phyloP scores from a whole-genome alignment of 2,329 filamentous ascomycete genomes.

The Botrytis deweyae region DNA sequence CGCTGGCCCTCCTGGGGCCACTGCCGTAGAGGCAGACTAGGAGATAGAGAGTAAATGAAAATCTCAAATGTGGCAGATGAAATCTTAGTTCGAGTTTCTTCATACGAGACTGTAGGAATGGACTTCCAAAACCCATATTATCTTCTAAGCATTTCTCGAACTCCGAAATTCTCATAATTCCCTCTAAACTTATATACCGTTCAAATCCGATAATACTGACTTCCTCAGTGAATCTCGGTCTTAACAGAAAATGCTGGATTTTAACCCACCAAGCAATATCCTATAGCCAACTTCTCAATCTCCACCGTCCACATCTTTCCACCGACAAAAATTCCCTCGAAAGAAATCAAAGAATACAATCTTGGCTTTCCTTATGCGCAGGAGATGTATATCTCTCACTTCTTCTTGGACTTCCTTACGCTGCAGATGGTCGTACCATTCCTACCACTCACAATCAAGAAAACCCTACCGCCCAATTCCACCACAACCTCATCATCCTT shows the following conservation, averaged over 20 bases:
- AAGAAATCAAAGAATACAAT: not conserved
- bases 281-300: not conserved
- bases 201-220: not conserved
- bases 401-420: not conserved
- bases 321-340: not conserved
- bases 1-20: not conserved
- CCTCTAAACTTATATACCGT: fast-evolving
- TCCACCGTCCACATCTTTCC: not conserved
- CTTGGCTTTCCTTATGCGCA: not conserved
- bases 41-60: too few relatives aligned
- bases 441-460: not conserved
- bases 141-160: not conserved
- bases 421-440: not conserved
- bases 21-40: not conserved
- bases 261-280: not conserved
- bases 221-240: not conserved
- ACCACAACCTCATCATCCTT: not conserved
- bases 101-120: not conserved
- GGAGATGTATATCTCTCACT: not conserved
- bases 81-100: not conserved
- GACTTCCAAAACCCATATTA: not conserved
- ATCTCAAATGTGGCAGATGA: not conserved
- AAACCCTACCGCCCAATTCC: not conserved
- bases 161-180: not conserved
- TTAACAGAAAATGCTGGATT: not conserved